phyloP scores from a whole-genome alignment of 2,329 filamentous ascomycete species.

The Ophiocordyceps camponoti-leonardi region DNA sequence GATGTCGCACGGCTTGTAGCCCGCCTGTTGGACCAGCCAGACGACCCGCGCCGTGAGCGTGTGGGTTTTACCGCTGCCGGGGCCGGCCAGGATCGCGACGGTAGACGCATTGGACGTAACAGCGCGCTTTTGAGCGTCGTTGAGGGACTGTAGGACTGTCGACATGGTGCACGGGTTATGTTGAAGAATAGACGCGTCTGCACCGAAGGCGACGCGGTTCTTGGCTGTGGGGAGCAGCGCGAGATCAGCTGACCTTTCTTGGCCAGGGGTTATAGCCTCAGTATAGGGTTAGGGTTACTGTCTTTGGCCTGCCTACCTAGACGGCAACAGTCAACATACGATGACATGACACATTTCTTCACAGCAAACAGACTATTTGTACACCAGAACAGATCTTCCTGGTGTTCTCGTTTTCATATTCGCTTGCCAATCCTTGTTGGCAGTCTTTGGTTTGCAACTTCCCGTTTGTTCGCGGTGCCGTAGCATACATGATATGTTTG shows the following conservation, averaged over 20 bases:
- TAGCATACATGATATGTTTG: too few species aligned
- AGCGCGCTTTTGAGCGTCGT: slow-evolving; percentile 36
- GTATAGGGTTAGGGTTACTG: too few species aligned
- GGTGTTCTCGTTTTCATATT: too few species aligned
- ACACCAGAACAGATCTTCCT: too few species aligned
- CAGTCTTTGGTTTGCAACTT: too few species aligned
- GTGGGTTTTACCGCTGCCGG: slow-evolving; percentile 77
- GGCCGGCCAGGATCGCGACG: slow-evolving; percentile 50
- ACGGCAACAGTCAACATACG: too few species aligned
- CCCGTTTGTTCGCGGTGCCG: too few species aligned
- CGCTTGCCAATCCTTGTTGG: too few species aligned
- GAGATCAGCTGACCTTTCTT: neutral
- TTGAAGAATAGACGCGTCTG: neutral
- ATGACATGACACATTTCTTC: neutral
- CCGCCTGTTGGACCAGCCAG: slow-evolving; percentile 59
- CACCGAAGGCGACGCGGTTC: neutral
- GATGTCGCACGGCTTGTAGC: slow-evolving; percentile 67
- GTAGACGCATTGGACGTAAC: slow-evolving; percentile 35
- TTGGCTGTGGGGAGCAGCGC: neutral
- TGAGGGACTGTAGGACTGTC: slow-evolving; percentile 29
- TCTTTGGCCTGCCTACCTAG: too few species aligned
- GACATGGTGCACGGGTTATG: slow-evolving; percentile 10
- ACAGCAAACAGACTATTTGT: too few species aligned
- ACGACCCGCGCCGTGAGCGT: slow-evolving; percentile 86
- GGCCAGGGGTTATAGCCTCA: too few species aligned